Evolutionary conservation across 805 yeast species (phyloP), one percentile per base, ranked within the genome.

Genomic region (Starmerella potacharoeniae): DNA sequence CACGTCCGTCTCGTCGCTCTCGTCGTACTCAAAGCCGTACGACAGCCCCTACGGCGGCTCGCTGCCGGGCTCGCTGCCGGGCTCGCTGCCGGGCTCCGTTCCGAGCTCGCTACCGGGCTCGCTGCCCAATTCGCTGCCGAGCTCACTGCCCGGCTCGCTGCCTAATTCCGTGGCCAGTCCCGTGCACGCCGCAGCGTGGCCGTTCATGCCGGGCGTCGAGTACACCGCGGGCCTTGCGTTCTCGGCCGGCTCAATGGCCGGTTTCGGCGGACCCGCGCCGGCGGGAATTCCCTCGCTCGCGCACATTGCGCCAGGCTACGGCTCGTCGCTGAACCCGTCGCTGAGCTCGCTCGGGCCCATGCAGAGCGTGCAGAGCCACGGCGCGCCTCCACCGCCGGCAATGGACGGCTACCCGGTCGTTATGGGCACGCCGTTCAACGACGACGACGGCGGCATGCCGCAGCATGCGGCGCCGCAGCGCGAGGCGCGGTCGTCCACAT

Each of bases 351-450:
- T 46, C 40, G 49, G 49, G n/a, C 40, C 49, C 5, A 46, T 46
- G 49, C 37, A 46, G 30, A 34, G 49, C 40, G 49, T 46, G 40
- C 49, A 46, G 40, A 34, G 49, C 31, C 40, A 46, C 11, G 49
- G 49, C 7, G 49, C 40, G 39, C 48, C 36, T 29, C 31, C 40
- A 28, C 49, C 49, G 11, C 49, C 39, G 40, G 9, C 11, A 14
- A 33, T 46, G 49, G 49, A 46, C 2, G 16, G 16, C 17, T 46
- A 46, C 30, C 22, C 31, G 14, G 9, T 46, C 8, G 30, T 34
- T 2, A 46, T 33, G 30, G 40, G 40, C 10, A 17, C 43, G 13
- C 47, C 22, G 9, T 34, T 16, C 22, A 16, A 13, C n/a, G 36
- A 31, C 1, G 43, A 40, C 14, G 17, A 40, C 11, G 29, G 29